These are phyloP conservation scores for Clarireedia homoeocarpa DNA, from an alignment of 2,329 filamentous ascomycete genomes.

Conservation along the genomic window DNA sequence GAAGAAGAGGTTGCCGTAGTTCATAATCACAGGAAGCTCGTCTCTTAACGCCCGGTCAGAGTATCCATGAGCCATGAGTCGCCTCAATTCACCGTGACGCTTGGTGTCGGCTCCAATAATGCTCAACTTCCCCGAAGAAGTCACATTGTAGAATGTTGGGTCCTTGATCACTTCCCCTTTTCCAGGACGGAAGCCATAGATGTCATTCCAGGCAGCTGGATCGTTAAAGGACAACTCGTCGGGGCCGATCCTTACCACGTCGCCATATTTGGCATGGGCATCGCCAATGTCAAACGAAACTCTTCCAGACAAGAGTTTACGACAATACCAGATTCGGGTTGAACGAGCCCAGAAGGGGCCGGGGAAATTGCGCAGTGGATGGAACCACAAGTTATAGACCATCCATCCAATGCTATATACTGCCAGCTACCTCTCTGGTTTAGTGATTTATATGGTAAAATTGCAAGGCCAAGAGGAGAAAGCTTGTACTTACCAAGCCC, in stretches of 20 bases:
- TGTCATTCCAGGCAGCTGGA: conserved; percentile 1
- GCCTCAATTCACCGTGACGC: too few species aligned
- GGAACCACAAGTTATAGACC: conserved; percentile 7
- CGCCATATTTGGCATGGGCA: neutral
- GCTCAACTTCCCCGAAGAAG: too few species aligned
- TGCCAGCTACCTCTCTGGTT: too few species aligned
- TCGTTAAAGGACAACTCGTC: neutral
- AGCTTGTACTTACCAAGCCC: too few species aligned
- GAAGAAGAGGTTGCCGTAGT: conserved; percentile 4
- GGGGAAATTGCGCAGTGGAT: conserved; percentile 9
- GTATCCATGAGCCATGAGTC: conserved; percentile 23
- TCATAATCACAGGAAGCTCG: conserved; percentile 21
- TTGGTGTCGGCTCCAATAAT: too few species aligned
- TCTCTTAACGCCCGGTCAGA: conserved; percentile 25
- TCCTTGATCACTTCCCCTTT: too few species aligned
- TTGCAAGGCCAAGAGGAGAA: too few species aligned
- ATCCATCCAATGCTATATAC: too few species aligned
- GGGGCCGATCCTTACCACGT: neutral
- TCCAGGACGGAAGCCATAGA: neutral
- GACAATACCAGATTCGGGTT: neutral
- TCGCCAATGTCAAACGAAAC: neutral
- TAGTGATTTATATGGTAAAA: too few species aligned
- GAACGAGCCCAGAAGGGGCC: neutral
- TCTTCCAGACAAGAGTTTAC: neutral
- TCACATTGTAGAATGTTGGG: too few species aligned